Percentiles rank a stretch among this genome's conserved stretches.
phyloP scores from a whole-genome alignment of 75 land plant genomes.

The Gnetum montanum region DNA sequence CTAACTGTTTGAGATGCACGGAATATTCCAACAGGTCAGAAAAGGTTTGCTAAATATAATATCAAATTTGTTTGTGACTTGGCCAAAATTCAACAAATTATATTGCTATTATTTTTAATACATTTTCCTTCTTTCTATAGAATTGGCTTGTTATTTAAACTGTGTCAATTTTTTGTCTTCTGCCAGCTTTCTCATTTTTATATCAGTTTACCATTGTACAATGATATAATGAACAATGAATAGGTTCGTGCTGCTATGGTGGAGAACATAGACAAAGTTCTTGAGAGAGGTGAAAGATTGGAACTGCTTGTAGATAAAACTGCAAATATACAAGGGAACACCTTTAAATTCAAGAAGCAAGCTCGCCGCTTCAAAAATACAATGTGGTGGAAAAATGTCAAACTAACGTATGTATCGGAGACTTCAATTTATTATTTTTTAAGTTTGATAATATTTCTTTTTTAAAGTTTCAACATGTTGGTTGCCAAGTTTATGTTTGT shows the following conservation, averaged over 20 bases:
- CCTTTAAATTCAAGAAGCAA: conserved; percentile 81
- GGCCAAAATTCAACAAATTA: too few species aligned
- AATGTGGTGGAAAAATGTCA: conserved; percentile 85
- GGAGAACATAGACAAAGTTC: conserved; percentile 93
- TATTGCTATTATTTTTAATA: not conserved
- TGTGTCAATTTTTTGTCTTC: not conserved
- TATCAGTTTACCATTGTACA: too few species aligned
- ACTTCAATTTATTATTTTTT: not conserved
- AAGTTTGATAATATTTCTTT: not conserved
- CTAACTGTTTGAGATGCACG: too few species aligned
- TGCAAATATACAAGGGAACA: conserved; percentile 71
- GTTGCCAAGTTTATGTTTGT: not conserved
- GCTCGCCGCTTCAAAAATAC: conserved; percentile 72
- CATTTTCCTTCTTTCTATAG: not conserved
- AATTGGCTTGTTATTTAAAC: not conserved
- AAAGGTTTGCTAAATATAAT: too few species aligned
- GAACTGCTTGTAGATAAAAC: conserved; percentile 94
- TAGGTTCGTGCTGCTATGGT: conserved; percentile 95
- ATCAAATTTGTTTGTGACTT: too few species aligned
- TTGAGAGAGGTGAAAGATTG: conserved; percentile 90
- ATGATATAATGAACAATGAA: too few species aligned
- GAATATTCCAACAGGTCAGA: too few species aligned
- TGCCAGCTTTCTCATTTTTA: too few species aligned
- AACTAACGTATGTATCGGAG: conserved; percentile 91
- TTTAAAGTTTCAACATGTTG: not conserved